A percentile compares a stretch with the other conserved stretches of the same genome.
Evolutionary conservation across 1,284 basidiomycete genomes (phyloP).

Genomic region (Tylopilus orsonianus): DNA sequence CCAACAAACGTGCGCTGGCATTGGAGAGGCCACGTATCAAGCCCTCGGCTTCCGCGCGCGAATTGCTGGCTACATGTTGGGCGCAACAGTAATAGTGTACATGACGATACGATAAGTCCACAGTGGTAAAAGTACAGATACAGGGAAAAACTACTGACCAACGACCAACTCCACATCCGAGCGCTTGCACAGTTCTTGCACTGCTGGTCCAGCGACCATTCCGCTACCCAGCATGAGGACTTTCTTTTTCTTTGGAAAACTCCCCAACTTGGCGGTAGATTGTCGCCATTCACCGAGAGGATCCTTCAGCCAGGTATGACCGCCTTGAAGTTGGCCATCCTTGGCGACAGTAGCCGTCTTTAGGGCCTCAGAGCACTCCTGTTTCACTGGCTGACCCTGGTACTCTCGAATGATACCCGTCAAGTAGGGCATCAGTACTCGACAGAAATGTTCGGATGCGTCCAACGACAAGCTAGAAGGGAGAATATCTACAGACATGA

Average conservation of each 20-base stretch:
- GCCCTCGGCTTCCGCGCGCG: conserved; percentile 55
- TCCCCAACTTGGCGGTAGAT: conserved; percentile 6
- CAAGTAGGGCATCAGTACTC: conserved; percentile 68
- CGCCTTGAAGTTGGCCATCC: conserved; percentile 51
- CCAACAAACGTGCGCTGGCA: conserved; percentile 59
- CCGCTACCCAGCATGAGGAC: conserved; percentile 87
- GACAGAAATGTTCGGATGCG: conserved; percentile 76
- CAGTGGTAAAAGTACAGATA: conserved; percentile 5
- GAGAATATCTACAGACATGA: conserved; percentile 89
- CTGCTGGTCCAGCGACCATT: conserved; percentile 86
- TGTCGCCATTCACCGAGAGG: conserved; percentile 48
- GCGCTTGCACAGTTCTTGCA: conserved; percentile 65
- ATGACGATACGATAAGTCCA: conserved; percentile 17
- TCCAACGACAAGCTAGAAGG: conserved; percentile 82
- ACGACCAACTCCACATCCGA: conserved; percentile 67
- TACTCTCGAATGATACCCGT: conserved; percentile 50
- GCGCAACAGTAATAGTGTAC: conserved; percentile 5
- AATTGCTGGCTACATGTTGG: conserved; percentile 65
- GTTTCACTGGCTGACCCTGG: conserved; percentile 21
- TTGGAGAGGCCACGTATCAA: conserved; percentile 56
- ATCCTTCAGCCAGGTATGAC: conserved; percentile 60
- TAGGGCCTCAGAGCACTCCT: conserved; percentile 46
- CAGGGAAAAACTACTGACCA: conserved; percentile 50
- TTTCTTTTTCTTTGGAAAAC: conserved; percentile 51
- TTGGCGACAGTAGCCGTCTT: conserved; percentile 70